Base-by-base conservation (phyloP, 495 filamentous ascomycete genomes). In the Neurospora sp. region DNA sequence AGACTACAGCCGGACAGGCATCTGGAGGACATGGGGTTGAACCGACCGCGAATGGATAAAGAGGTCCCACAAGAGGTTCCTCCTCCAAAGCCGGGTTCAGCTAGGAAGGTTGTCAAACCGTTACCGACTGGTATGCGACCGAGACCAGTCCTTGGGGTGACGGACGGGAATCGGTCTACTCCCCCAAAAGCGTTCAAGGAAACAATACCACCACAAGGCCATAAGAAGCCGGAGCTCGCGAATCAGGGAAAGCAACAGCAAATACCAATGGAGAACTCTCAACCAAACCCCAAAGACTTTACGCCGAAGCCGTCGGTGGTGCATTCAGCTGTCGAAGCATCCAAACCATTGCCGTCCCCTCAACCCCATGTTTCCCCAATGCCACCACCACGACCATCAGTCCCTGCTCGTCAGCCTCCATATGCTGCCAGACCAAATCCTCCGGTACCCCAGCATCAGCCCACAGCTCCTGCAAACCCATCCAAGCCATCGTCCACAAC, bases 261-360 rank as follows among this genome's bases (percentile, higher is more conserved):
- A 66, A 9, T 31, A 18, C 31, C 54, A 18, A 31, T 0, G 27
- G 27, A 66, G 3, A 35, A 4, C 31, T 35, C 54, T 9, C 54
- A 66, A 37, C 14, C 14, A 0, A 35, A 18, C 0, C 54, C 31
- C 1, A 35, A 1, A 31, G 7, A 0, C 12, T 66, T 7, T 66
- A 18, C 12, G 6, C 54, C 54, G 27, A 35, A 10, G 14, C 14
- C 27, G 0, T 8, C 54, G 54, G 27, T 66, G 27, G 54, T 9
- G 0, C 0, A 8, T 16, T 1, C 6, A 18, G 6, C 54, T 62
- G 27, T 9, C 0, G 54, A 1, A 62, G 5, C 54, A 0, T 8
- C 12, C 23, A 18, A 9, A 35, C 0, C 23, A 62, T 16, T 62
- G 0, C 54, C 27, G 14, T 16, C 23, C 11, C 54, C 54, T 1